Evolutionary conservation across 2,329 filamentous ascomycete species (phyloP), one percentile per base, ranked within the genome.

Genomic region (Xylaria sp.): DNA sequence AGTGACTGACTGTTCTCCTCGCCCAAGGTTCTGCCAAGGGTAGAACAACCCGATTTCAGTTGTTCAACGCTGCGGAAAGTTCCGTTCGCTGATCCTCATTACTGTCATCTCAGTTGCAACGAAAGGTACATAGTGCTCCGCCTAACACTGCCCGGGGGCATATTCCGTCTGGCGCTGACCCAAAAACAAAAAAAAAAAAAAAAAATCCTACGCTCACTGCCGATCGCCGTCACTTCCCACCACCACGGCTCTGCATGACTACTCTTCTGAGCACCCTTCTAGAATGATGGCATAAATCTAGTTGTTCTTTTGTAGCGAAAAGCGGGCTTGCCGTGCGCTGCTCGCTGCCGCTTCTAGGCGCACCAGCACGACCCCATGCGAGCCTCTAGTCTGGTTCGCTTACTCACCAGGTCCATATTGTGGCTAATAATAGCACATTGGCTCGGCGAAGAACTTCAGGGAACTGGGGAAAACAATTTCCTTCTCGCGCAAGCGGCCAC

Each of bases 191-290:
- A n/a, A n/a, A n/a, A n/a, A n/a, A n/a, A n/a, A n/a, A 46, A 49
- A 42, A 19, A 45, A 21, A 57, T 15, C 31, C 61, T 51, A 63
- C 49, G 45, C 35, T 15, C 31, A 47, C 33, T 45, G 61, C 57
- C 57, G 61, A 63, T 63, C 61, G 46, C 45, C 15, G 59, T 63
- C 38, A 47, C 43, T 63, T 33, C 57, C 50, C n/a, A 38, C 28
- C 15, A 17, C 25, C 50, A 47, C 25, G 47, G 42, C 19, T 37
- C 25, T 19, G 1, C n/a, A 40, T 33, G 15, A 23, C 49, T 33
- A 12, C 25, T 14, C 35, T 38, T 33, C 12, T 51, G 14, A 12
- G 14, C 8, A 6, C 23, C 33, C 21, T 35, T 51, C 17, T 38
- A 23, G 33, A 51, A 37, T 25, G 38, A 23, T 40, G 25, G 45